phyloP scores from a whole-genome alignment of 129 eudicot genomes.

The Flaveria trinervia region DNA sequence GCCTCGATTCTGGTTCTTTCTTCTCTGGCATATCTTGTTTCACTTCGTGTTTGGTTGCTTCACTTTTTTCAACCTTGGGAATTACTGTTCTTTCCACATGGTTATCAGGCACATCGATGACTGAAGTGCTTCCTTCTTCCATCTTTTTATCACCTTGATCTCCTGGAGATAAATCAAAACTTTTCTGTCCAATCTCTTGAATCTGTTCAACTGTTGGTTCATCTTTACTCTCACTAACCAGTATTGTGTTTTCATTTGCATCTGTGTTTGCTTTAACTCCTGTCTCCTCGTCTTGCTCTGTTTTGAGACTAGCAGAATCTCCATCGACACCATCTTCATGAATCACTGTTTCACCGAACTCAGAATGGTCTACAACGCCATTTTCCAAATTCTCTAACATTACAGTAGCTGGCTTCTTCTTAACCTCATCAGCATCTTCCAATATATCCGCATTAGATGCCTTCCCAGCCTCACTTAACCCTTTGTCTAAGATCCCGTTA shows the following conservation, averaged over 20 bases:
- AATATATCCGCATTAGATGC: slow-evolving; percentile 26
- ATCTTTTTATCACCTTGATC: slow-evolving; percentile 15
- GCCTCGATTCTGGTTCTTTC: slow-evolving; percentile 36
- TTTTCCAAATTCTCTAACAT: too few relatives aligned
- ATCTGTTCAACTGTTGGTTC: slow-evolving; percentile 21
- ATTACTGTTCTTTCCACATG: slow-evolving; percentile 3
- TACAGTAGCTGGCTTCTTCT: slow-evolving; percentile 30
- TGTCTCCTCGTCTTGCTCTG: slow-evolving; percentile 25
- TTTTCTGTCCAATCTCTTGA: slow-evolving; percentile 14
- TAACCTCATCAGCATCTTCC: slow-evolving; percentile 26
- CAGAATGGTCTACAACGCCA: slow-evolving; percentile 18
- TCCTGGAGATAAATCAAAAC: slow-evolving; percentile 10
- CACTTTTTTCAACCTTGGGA: slow-evolving; percentile 25
- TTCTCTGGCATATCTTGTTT: slow-evolving; percentile 33
- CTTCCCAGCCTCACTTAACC: slow-evolving; percentile 13
- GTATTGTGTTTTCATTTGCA: slow-evolving; percentile 26
- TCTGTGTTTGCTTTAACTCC: slow-evolving; percentile 32
- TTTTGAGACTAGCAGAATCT: slow-evolving; percentile 26
- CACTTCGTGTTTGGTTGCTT: slow-evolving; percentile 25
- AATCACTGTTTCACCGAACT: slow-evolving; percentile 25
- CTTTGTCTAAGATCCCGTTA: slow-evolving; percentile 26
- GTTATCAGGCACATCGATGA: slow-evolving; percentile 13
- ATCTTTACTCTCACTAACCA: slow-evolving; percentile 25
- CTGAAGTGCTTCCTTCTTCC: slow-evolving; percentile 23
- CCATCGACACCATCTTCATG: slow-evolving; percentile 24